These are phyloP conservation scores for Chlamydomonas schloesseri DNA, from an alignment of 139 green algal species.

Conservation along the genomic window DNA sequence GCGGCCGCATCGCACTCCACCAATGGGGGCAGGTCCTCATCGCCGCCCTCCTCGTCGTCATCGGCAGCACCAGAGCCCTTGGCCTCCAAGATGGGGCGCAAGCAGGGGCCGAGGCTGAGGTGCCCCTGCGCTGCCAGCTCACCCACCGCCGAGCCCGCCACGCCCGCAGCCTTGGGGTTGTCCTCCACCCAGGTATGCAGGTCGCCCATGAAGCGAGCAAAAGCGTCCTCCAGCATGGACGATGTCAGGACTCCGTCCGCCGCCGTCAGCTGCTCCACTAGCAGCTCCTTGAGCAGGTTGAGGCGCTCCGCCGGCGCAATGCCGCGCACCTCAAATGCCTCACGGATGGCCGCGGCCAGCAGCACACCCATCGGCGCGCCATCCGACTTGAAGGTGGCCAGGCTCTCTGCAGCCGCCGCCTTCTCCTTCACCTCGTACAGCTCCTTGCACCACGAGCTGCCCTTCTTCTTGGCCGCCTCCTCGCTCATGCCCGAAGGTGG, in stretches of 20 bases:
- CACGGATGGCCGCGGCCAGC: conserved; percentile 15
- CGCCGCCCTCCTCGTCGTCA: not conserved
- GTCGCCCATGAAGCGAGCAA: conserved; percentile 32
- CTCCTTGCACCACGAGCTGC: conserved; percentile 22
- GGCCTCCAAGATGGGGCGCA: conserved; percentile 34
- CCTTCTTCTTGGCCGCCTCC: conserved; percentile 20
- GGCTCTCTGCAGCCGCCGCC: not conserved
- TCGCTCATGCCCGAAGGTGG: conserved; percentile 23
- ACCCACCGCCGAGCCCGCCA: not conserved
- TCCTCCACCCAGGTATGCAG: conserved; percentile 38
- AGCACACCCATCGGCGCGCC: conserved; percentile 25
- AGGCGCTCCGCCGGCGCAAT: conserved; percentile 2
- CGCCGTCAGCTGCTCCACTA: conserved; percentile 36
- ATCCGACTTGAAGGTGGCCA: not conserved
- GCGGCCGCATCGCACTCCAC: conserved; percentile 25
- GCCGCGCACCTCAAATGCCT: conserved; percentile 41
- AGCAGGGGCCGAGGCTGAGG: conserved; percentile 30
- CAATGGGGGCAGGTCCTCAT: conserved; percentile 9
- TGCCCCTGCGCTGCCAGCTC: conserved; percentile 33
- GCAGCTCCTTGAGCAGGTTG: conserved; percentile 42
- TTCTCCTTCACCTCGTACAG: conserved; percentile 34
- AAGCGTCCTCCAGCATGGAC: conserved; percentile 22
- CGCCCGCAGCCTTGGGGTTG: conserved; percentile 40
- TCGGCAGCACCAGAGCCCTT: conserved; percentile 5
- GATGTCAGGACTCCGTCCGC: conserved; percentile 14